Evolutionary conservation across 208 protist genomes (phyloP), one percentile per base, ranked within the genome.

Genomic region (Crithidia fasciculata): DNA sequence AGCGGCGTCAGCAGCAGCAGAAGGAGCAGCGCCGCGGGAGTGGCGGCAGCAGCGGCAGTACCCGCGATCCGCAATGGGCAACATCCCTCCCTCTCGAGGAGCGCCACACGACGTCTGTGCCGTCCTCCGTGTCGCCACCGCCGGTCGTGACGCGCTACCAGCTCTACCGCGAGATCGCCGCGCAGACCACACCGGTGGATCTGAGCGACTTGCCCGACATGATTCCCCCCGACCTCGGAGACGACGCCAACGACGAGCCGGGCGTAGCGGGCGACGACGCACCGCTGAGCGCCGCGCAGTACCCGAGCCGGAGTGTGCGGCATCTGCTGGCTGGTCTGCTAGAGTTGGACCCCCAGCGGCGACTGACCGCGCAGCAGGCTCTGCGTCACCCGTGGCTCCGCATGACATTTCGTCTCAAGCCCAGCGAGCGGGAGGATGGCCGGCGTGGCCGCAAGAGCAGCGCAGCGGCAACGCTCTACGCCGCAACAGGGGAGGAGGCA

Each of bases 371-470:
- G 0, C 74, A 89, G 54, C 77, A 89, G 66, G 91, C 91, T 18
- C 71, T 94, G n/a, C 65, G 57, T 36, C 91, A 96, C 76, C 91
- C 89, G 47, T 91, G 87, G 87, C 57, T 92, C 19, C 59, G 66
- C 40, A 76, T 90, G 56, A 54, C 77, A 43, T 87, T 90, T 62
- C 58, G 74, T 8, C 28, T 64, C 16, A 79, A 74, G 62, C 39
- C 37, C 19, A 69, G 58, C 47, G 45, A 59, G 2, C 43, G 58
- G 2, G 41, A 45, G 13, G n/a, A 36, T 18, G 28, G 8, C 8
- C 55, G 19, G 19, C 54, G 61, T 7, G 6, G 59, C 12, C 45
- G 40, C 36, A 50, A 16, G 56, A 56, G 28, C 59, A 18, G 18
- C 45, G 45, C 45, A 15, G 45, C 28, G 28, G 28, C 28, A 28